Evolutionary conservation across 495 filamentous ascomycete genomes (phyloP).

Genomic region (Thermochaetoides thermophila): DNA sequence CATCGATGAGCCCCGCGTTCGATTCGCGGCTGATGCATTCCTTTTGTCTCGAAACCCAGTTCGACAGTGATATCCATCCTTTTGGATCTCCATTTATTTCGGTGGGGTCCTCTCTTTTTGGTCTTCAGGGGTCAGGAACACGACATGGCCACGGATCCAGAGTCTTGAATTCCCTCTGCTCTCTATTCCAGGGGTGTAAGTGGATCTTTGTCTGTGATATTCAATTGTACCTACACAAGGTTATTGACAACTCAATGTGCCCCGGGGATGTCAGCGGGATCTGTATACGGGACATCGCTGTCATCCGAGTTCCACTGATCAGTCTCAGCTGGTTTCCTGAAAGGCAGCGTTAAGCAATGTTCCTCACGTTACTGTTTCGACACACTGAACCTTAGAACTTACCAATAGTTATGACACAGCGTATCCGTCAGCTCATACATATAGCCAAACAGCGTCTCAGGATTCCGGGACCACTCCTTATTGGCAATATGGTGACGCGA

Average conservation of each 20-base stretch:
- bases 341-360: background rate
- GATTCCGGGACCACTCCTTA: background rate
- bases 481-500: background rate
- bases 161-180: no score
- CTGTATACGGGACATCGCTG: conserved; percentile 1
- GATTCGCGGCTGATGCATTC: conserved; percentile 36
- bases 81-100: no score
- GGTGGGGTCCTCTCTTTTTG: no score
- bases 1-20: conserved; percentile 39
- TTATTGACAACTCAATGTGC: background rate
- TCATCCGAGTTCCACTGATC: conserved; percentile 2
- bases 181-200: no score
- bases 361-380: no score
- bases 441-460: conserved; percentile 1
- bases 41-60: no score
- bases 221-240: no score
- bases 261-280: background rate
- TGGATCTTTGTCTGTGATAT: no score
- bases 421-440: conserved; percentile 5
- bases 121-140: no score
- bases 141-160: no score
- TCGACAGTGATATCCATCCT: no score
- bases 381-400: background rate
- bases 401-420: conserved; percentile 5
- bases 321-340: conserved; percentile 1